These are phyloP conservation scores for Eragrostis tef DNA, from an alignment of 202 grass and related monocot species.

Conservation along the genomic window DNA sequence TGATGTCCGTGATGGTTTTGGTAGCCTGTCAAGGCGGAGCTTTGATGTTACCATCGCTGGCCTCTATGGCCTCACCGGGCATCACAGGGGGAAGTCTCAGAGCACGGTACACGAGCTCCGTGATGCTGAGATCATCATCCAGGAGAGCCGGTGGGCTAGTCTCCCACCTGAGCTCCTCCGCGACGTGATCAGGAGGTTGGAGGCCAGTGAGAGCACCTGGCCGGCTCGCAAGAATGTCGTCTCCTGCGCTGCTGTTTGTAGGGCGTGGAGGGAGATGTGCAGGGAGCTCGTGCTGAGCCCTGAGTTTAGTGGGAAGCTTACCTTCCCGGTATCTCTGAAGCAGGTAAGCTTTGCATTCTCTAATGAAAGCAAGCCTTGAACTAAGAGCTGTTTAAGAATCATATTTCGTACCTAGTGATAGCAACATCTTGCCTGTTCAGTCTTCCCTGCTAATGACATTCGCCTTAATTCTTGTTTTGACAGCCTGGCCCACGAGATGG, in stretches of 20 bases:
- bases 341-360: slow-evolving; percentile 58
- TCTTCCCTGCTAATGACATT: not conserved
- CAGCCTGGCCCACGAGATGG: slow-evolving; percentile 94
- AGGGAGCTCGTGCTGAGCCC: slow-evolving; percentile 84
- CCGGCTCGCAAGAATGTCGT: slow-evolving; percentile 81
- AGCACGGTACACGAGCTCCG: slow-evolving; percentile 79
- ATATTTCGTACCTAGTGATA: slow-evolving; percentile 28
- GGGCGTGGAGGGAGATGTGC: slow-evolving; percentile 92
- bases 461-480: slow-evolving; percentile 31
- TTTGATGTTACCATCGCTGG: slow-evolving; percentile 80
- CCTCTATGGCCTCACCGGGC: slow-evolving; percentile 60
- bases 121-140: slow-evolving; percentile 61
- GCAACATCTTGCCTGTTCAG: slow-evolving; percentile 11
- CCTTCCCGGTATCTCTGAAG: slow-evolving; percentile 89
- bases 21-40: slow-evolving; percentile 85
- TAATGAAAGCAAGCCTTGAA: slow-evolving; percentile 15
- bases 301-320: slow-evolving; percentile 83
- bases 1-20: slow-evolving; percentile 85
- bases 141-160: slow-evolving; percentile 77
- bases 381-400: not conserved
- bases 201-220: slow-evolving; percentile 84
- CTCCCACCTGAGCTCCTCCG: slow-evolving; percentile 89
- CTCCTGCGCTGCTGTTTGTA: slow-evolving; percentile 84
- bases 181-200: slow-evolving; percentile 80
- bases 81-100: slow-evolving; percentile 63